Base-by-base conservation (phyloP, 208 protist genomes). In the Crithidia fasciculata region DNA sequence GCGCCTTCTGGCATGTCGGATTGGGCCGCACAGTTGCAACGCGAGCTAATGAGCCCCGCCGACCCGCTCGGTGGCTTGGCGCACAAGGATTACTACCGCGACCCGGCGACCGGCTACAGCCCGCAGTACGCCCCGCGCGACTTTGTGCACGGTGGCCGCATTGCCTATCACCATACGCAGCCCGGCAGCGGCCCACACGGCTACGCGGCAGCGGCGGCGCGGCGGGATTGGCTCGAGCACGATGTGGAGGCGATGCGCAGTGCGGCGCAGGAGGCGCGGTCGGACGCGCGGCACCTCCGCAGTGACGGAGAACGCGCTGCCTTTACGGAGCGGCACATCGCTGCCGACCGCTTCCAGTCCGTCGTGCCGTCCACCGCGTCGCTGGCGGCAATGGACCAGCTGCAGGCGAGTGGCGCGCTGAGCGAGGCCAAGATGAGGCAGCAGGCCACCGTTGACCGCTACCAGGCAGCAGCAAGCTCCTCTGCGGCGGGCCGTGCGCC, bases 81-180 rank as follows among this genome's bases (percentile, higher is more conserved):
- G 8, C 90, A 94, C 80, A 91, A 90, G 78, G 92, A 97, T 70
- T 95, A 93, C 83, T 97, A 93, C 66, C 90, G 92, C 6, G 92
- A 96, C 69, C 85, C 90, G 0, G 76, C 83, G 5, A 73, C 70
- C 53, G 92, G 92, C 10, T 95, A 92, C 80, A 74, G 64, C 10
- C 90, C 92, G 37, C 85, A 92, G 72, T 97, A 95, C 76, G 92
- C 92, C 6, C 92, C 92, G 10, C 84, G 92, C n/a, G 88, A 95
- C 77, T 97, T 95, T 68, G 81, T 81, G 10, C 63, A 81, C 7
- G 88, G 89, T 40, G 87, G 86, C 16, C 77, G 60, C 64, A 80
- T 96, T 36, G 83, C 80, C 16, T 94, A 95, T 76, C 82, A 76
- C 8, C 92, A 96, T 71, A 15, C 44, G 16, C 63, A 80, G 43